Percentiles rank a stretch among this genome's conserved stretches.
Conservation (phyloP, 2,329 filamentous ascomycete species). For the Orbilia oligospora region DNA sequence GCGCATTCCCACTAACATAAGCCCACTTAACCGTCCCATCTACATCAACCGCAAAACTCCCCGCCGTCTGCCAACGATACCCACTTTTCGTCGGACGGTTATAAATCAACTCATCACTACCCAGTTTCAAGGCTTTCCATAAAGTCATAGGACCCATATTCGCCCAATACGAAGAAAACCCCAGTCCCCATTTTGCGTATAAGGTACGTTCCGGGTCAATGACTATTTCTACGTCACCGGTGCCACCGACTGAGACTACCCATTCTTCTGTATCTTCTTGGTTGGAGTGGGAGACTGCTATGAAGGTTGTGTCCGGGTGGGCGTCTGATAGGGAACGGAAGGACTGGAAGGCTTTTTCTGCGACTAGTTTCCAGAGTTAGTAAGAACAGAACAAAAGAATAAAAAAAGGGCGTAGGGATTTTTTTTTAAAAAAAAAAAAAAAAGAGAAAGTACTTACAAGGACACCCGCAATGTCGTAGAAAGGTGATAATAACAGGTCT, state of each 20-base stretch:
- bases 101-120: conserved; percentile 76
- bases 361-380: conserved; percentile 69
- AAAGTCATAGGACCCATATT: conserved; percentile 74
- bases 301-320: conserved; percentile 72
- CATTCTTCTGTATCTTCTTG: conserved; percentile 72
- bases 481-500: conserved; percentile 77
- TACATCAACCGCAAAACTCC: conserved; percentile 75
- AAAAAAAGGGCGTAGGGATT: too few species aligned
- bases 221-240: conserved; percentile 73
- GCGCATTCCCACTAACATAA: conserved; percentile 69
- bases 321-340: conserved; percentile 71
- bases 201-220: conserved; percentile 74
- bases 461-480: conserved; percentile 80
- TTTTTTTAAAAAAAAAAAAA: too few species aligned
- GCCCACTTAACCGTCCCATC: conserved; percentile 72
- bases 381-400: background rate
- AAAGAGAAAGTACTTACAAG: conserved; percentile 71
- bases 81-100: conserved; percentile 77
- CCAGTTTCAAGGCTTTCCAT: conserved; percentile 73
- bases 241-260: conserved; percentile 73
- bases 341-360: conserved; percentile 76
- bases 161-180: conserved; percentile 75
- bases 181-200: conserved; percentile 78
- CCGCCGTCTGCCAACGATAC: conserved; percentile 77
- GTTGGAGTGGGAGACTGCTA: conserved; percentile 76